phyloP scores from a whole-genome alignment of 805 yeast species.

The Hanseniaspora jakobsenii region DNA sequence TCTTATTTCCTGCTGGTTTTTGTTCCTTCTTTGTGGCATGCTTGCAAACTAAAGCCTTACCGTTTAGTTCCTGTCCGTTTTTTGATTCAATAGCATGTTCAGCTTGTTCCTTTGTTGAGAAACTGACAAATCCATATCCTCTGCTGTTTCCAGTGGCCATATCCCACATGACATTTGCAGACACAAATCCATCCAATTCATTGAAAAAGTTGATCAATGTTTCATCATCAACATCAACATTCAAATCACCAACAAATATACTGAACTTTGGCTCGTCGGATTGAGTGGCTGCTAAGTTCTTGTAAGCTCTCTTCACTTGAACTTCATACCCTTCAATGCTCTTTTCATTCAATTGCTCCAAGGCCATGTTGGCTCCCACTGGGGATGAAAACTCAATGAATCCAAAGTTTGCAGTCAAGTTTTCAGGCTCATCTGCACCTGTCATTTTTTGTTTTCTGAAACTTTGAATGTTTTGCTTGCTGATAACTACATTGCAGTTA shows the following conservation, averaged over 20 bases:
- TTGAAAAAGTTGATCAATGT: constrained; percentile 45
- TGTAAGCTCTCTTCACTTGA: constrained; percentile 72
- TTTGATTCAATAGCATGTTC: constrained; percentile 57
- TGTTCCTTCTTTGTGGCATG: constrained; percentile 63
- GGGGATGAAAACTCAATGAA: constrained; percentile 61
- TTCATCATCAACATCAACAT: constrained; percentile 74
- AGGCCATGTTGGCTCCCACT: constrained; percentile 50
- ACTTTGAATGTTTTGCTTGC: constrained; percentile 59
- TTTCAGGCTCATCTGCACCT: constrained; percentile 6
- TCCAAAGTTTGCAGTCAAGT: constrained; percentile 44
- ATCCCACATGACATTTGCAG: constrained; percentile 95
- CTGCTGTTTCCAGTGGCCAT: constrained; percentile 87
- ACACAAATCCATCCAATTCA: constrained; percentile 48
- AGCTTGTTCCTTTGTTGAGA: constrained; percentile 54
- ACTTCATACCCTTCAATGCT: constrained; percentile 44
- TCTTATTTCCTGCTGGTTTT: constrained; percentile 21
- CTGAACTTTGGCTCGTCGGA: constrained; percentile 46
- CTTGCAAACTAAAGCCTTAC: constrained; percentile 69
- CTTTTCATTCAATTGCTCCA: constrained; percentile 48
- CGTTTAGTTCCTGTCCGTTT: constrained; percentile 63
- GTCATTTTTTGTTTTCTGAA: constrained; percentile 10
- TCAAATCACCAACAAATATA: constrained; percentile 76
- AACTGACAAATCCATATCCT: constrained; percentile 85
- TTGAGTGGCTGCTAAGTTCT: constrained; percentile 47
- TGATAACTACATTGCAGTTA: constrained; percentile 58